phyloP scores from a whole-genome alignment of 1,284 basidiomycete genomes.

The Termitomyces sp. region DNA sequence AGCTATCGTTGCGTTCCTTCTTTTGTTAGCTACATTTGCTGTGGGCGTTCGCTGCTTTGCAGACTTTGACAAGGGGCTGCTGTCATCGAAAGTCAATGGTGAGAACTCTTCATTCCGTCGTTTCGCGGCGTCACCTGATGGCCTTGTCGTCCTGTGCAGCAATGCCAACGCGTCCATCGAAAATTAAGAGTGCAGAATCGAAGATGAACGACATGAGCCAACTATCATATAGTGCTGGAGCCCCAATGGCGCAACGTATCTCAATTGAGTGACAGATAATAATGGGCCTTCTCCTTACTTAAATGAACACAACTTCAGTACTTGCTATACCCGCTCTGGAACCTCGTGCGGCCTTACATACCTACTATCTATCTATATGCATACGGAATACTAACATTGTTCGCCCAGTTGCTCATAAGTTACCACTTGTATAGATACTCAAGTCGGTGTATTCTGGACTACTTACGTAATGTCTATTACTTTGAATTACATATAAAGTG shows the following conservation, averaged over 20 bases:
- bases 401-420: background rate
- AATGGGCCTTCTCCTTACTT: background rate
- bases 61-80: conserved; percentile 74
- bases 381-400: background rate
- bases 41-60: conserved; percentile 73
- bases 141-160: conserved; percentile 32
- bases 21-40: conserved; percentile 65
- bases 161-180: conserved; percentile 40
- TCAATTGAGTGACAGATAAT: conserved; percentile 41
- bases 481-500: too few relatives aligned
- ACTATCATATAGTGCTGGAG: conserved; percentile 35
- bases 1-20: conserved; percentile 72
- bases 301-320: background rate
- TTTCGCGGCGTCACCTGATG: conserved; percentile 23
- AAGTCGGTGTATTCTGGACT: background rate
- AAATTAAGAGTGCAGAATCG: conserved; percentile 35
- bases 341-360: conserved; percentile 3
- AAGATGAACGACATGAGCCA: conserved; percentile 42
- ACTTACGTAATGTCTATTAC: background rate
- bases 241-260: conserved; percentile 39
- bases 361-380: conserved; percentile 1
- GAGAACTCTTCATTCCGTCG: conserved; percentile 36
- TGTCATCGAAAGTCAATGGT: conserved; percentile 68
- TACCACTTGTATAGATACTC: background rate
- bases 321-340: conserved; percentile 3